Percentiles rank a stretch among this genome's conserved stretches.
phyloP scores from a whole-genome alignment of 2,329 filamentous ascomycete genomes.

The Cladobotryum mycophilum region DNA sequence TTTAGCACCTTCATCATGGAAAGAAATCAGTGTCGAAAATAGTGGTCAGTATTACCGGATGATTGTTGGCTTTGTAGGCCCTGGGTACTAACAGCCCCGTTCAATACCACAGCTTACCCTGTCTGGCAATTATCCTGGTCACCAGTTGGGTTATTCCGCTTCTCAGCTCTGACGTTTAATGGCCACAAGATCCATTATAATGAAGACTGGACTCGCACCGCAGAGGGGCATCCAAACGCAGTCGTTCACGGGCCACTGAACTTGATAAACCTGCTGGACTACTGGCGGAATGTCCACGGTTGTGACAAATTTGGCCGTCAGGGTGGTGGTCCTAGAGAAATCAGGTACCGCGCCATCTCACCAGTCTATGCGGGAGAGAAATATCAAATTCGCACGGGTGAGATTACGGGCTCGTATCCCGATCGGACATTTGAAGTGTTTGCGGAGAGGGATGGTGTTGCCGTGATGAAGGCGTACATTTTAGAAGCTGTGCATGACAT shows the following conservation, averaged over 20 bases:
- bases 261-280: constrained; percentile 63
- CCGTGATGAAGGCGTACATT: constrained; percentile 34
- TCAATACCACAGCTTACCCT: constrained; percentile 9
- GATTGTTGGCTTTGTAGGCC: not conserved
- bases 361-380: constrained; percentile 64
- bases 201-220: constrained; percentile 52
- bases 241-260: constrained; percentile 79
- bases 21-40: constrained; percentile 16
- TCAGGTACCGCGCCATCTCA: constrained; percentile 63
- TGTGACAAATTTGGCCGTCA: constrained; percentile 11
- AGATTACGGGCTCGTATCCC: constrained; percentile 27
- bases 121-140: constrained; percentile 37
- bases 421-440: constrained; percentile 37
- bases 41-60: constrained; percentile 12
- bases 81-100: not conserved
- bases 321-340: constrained; percentile 23
- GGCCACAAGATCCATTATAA: constrained; percentile 82
- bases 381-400: constrained; percentile 54
- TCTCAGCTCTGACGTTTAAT: constrained; percentile 80
- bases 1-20: constrained; percentile 14
- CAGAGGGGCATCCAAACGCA: constrained; percentile 63
- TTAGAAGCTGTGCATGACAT: not conserved
- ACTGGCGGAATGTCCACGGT: constrained; percentile 52
- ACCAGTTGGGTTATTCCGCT: constrained; percentile 61
- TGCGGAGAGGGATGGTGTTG: constrained; percentile 35